Base-by-base conservation (phyloP, 2,329 filamentous ascomycete species). In the Claviceps spartinae region DNA sequence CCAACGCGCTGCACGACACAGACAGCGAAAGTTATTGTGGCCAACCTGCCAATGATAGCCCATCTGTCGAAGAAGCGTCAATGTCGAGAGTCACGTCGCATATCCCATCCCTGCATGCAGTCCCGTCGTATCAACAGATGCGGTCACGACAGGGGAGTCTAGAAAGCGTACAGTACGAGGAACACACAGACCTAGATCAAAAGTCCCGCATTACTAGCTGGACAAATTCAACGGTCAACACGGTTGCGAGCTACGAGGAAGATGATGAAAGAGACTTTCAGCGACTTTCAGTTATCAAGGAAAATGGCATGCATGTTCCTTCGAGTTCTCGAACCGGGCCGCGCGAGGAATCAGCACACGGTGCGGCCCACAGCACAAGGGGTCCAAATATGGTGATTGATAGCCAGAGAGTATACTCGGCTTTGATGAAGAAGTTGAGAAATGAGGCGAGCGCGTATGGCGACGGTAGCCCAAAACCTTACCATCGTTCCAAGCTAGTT, bases 191-290 rank as follows among this genome's bases (percentile, higher is more conserved):
- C 1, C 69, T 65, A 14, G 75, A 78, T 41, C 75, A 79, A 20
- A 77, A 70, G 56, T 85, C 81, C n/a, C 70, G 83, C 22, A 78
- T 86, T 49, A 86, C 83, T 2, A 88, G 84, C 63, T 88, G 85
- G 85, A 77, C 77, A 4, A 79, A 81, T 55, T 85, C 83, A 0
- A 78, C 77, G 1, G 71, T 73, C 1, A 75, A 75, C 52, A 80
- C 77, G 2, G 74, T 77, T 2, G 65, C 73, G 5, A 78, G 67
- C 63, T 54, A 73, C 45, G 66, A 54, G 18, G 53, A 48, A 4
- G 60, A 61, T 51, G 66, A 61, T 1, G 73, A 77, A 54, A 67
- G 75, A 70, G 70, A 78, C 54, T 63, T 69, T 18, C 76, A 83
- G 59, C 74, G 79, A 1, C 66, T 85, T n/a, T 82, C 81, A 2